Evolutionary conservation across 768 basidiomycete species (phyloP).

Genomic region (Russula vinacea): DNA sequence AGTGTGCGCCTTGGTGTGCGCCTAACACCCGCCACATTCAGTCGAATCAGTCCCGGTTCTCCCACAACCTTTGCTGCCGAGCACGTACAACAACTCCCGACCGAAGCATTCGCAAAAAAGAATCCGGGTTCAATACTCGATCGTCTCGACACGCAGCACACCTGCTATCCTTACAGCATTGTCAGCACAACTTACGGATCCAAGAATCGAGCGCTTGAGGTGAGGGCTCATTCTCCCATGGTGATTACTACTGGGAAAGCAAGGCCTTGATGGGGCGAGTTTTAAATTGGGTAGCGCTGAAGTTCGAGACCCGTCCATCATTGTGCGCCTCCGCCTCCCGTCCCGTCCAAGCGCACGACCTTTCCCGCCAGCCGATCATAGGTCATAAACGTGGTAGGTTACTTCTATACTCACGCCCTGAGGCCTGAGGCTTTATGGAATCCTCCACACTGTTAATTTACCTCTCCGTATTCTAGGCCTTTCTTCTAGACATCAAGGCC

Average conservation of each 20-base stretch:
- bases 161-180: neutral
- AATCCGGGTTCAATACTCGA: neutral
- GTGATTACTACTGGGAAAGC: neutral
- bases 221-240: neutral
- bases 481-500: constrained; percentile 8
- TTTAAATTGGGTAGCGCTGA: neutral
- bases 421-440: constrained; percentile 5
- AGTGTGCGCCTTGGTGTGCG: no score
- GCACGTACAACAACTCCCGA: neutral
- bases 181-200: neutral
- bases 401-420: constrained; percentile 12
- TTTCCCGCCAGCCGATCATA: constrained; percentile 18
- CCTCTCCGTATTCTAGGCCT: constrained; percentile 14
- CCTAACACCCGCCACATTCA: neutral
- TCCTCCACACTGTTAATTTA: constrained; percentile 3
- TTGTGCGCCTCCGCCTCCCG: neutral
- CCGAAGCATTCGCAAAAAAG: neutral
- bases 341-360: neutral
- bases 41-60: neutral
- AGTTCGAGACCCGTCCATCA: constrained; percentile 6
- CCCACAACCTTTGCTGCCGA: neutral
- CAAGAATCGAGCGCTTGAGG: constrained; percentile 8
- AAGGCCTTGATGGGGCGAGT: neutral
- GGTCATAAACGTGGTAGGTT: constrained; percentile 11
- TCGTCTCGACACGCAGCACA: neutral